These are phyloP conservation scores for Calycina herbarum DNA, from an alignment of 2,329 filamentous ascomycete species.

Conservation along the genomic window DNA sequence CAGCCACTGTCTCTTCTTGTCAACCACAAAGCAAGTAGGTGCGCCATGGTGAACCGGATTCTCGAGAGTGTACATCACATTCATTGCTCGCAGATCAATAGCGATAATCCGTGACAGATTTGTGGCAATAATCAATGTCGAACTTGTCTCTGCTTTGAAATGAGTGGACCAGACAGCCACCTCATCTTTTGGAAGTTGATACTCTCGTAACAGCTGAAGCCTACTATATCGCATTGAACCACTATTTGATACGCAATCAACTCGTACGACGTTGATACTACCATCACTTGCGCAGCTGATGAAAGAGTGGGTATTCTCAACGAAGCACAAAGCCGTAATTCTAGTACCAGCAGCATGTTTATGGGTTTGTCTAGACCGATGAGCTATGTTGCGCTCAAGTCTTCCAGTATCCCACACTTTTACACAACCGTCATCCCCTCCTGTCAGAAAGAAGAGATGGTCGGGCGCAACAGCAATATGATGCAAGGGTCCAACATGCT, in stretches of 20 bases:
- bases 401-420: slow-evolving; percentile 92
- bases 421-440: slow-evolving; percentile 84
- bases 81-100: slow-evolving; percentile 86
- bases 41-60: slow-evolving; percentile 92
- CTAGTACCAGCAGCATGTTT: slow-evolving; percentile 69
- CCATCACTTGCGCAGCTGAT: slow-evolving; percentile 88
- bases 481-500: slow-evolving; percentile 81
- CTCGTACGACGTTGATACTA: slow-evolving; percentile 81
- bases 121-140: slow-evolving; percentile 83
- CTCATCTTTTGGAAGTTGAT: slow-evolving; percentile 72
- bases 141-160: slow-evolving; percentile 77
- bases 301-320: slow-evolving; percentile 93
- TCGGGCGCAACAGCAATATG: slow-evolving; percentile 82
- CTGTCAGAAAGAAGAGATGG: slow-evolving; percentile 92
- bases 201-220: slow-evolving; percentile 73
- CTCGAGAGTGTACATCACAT: slow-evolving; percentile 72
- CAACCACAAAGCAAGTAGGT: slow-evolving; percentile 87
- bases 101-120: slow-evolving; percentile 81
- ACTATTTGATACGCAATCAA: slow-evolving; percentile 57
- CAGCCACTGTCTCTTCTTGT: slow-evolving; percentile 85
- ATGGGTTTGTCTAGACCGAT: slow-evolving; percentile 84
- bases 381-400: slow-evolving; percentile 86
- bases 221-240: slow-evolving; percentile 74
- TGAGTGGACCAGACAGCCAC: slow-evolving; percentile 90
- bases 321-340: slow-evolving; percentile 82